A percentile compares a stretch with the other conserved stretches of the same genome.
phyloP scores from a whole-genome alignment of 108 stramenopile genomes.

The Pseudonitzschia pungens region DNA sequence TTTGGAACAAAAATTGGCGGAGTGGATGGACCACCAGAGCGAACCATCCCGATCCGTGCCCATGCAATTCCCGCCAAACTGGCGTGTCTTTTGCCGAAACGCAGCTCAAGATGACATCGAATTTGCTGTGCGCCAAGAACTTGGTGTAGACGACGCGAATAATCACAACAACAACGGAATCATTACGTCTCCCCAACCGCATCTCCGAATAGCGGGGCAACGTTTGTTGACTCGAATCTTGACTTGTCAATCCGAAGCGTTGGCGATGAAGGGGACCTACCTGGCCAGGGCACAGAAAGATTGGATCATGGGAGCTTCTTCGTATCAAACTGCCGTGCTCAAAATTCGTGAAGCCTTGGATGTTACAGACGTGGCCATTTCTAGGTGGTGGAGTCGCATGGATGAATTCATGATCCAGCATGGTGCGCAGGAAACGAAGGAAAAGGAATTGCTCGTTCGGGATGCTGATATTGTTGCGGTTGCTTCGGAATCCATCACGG shows the following conservation, averaged over 20 bases:
- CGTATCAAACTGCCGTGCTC: slow-evolving; percentile 11
- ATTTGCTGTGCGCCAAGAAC: background rate
- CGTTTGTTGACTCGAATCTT: slow-evolving; percentile 33
- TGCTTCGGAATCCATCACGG: slow-evolving; percentile 22
- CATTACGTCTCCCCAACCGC: background rate
- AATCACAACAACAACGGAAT: background rate
- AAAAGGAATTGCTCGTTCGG: slow-evolving; percentile 14
- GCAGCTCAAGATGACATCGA: background rate
- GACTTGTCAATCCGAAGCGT: slow-evolving; percentile 20
- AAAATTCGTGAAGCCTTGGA: slow-evolving; percentile 31
- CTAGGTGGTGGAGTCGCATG: slow-evolving; percentile 6
- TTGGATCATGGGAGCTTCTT: slow-evolving; percentile 14
- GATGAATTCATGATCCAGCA: background rate
- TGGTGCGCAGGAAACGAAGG: too few species aligned
- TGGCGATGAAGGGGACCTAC: slow-evolving; percentile 16
- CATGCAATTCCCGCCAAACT: background rate
- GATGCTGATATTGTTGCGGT: slow-evolving; percentile 46
- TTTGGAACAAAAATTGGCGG: background rate
- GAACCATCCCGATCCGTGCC: background rate
- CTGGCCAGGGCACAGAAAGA: slow-evolving; percentile 1
- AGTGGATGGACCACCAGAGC: background rate
- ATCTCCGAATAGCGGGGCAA: background rate
- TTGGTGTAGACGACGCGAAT: background rate
- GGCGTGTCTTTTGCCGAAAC: background rate
- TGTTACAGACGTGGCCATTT: slow-evolving; percentile 30